Evolutionary conservation across 495 filamentous ascomycete species (phyloP).

Genomic region (Xylaria longipes): DNA sequence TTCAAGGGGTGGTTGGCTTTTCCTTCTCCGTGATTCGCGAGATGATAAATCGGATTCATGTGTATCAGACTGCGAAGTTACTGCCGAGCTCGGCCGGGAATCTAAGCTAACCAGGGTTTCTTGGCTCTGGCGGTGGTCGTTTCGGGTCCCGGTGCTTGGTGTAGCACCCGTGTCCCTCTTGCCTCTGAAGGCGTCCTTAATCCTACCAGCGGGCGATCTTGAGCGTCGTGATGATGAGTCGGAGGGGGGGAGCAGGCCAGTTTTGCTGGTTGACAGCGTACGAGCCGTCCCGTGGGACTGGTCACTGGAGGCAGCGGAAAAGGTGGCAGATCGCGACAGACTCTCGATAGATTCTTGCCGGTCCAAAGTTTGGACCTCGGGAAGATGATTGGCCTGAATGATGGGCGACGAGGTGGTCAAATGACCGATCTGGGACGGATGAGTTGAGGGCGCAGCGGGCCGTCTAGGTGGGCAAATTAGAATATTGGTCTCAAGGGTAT

Average conservation of each 20-base stretch:
- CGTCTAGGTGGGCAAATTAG: slow-evolving; percentile 28
- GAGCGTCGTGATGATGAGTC: slow-evolving; percentile 47
- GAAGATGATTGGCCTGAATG: slow-evolving; percentile 62
- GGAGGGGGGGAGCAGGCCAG: slow-evolving; percentile 44
- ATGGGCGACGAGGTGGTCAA: slow-evolving; percentile 84
- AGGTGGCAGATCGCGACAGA: slow-evolving; percentile 36
- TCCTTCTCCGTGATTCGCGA: slow-evolving; percentile 39
- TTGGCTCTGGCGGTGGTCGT: slow-evolving; percentile 32
- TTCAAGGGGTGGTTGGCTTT: slow-evolving; percentile 40
- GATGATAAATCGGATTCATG: slow-evolving; percentile 34
- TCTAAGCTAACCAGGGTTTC: slow-evolving; percentile 30
- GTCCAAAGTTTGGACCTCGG: slow-evolving; percentile 43
- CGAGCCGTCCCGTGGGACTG: slow-evolving; percentile 33
- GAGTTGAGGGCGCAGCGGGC: slow-evolving; percentile 66
- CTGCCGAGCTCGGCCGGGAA: slow-evolving; percentile 29
- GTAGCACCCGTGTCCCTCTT: slow-evolving; percentile 38
- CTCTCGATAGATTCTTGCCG: slow-evolving; percentile 32
- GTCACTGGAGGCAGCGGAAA: slow-evolving; percentile 24
- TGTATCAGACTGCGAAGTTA: slow-evolving; percentile 30
- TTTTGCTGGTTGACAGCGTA: slow-evolving; percentile 36
- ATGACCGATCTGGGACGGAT: slow-evolving; percentile 79
- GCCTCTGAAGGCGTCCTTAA: slow-evolving; percentile 53
- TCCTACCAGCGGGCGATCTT: slow-evolving; percentile 52
- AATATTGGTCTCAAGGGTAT: slow-evolving; percentile 5
- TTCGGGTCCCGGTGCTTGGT: slow-evolving; percentile 28